phyloP scores from a whole-genome alignment of 257 asterid species.

The Solanum sejunctum region DNA sequence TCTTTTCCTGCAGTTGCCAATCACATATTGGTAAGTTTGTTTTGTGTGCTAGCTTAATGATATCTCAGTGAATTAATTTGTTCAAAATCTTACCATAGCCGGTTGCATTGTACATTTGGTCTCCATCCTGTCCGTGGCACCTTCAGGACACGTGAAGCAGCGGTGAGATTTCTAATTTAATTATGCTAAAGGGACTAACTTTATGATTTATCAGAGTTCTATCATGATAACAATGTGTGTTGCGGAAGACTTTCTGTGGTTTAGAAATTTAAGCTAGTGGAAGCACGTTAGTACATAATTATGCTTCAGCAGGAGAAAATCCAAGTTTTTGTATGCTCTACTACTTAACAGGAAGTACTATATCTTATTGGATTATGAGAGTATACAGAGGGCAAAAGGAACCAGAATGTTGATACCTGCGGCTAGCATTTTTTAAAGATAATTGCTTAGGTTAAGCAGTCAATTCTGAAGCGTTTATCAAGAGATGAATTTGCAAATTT shows the following conservation, averaged over 20 bases:
- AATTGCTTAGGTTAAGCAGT: neutral
- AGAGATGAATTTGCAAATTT: neutral
- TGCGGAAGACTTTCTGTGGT: neutral
- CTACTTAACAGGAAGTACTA: neutral
- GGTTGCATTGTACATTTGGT: slow-evolving; percentile 24
- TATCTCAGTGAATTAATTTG: neutral
- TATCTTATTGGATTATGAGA: neutral
- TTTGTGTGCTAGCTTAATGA: neutral
- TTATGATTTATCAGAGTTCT: neutral
- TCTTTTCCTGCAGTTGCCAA: slow-evolving; percentile 42
- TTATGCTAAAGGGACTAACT: neutral
- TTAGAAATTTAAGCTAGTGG: neutral
- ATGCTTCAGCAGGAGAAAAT: neutral
- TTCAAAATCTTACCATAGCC: slow-evolving; percentile 25
- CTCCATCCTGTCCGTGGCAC: slow-evolving; percentile 30
- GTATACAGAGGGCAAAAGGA: neutral
- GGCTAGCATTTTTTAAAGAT: neutral
- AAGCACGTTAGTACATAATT: neutral
- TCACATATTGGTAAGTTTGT: neutral
- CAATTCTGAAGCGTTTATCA: neutral
- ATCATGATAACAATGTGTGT: neutral
- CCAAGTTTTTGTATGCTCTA: neutral
- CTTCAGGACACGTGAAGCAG: slow-evolving; percentile 24
- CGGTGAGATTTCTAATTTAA: neutral
- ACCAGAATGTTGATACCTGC: neutral